These are phyloP conservation scores for Candida oleophila DNA, from an alignment of 805 yeast species.

Conservation along the genomic window DNA sequence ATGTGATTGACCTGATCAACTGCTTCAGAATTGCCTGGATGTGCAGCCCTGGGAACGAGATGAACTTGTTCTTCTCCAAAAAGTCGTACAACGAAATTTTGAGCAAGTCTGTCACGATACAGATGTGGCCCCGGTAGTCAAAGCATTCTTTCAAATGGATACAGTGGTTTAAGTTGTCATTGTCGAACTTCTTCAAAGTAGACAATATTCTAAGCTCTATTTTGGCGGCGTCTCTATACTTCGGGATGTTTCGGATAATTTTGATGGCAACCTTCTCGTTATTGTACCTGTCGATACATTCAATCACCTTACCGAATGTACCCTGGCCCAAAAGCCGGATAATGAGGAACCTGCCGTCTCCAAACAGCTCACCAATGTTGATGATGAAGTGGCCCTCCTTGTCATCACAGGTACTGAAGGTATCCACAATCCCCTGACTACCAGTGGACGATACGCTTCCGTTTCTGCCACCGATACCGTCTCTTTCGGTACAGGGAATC, in stretches of 20 bases:
- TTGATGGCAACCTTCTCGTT: constrained; percentile 80
- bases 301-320: constrained; percentile 86
- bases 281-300: constrained; percentile 68
- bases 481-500: constrained; percentile 28
- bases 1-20: constrained; percentile 79
- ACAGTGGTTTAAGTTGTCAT: constrained; percentile 67
- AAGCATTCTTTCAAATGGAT: constrained; percentile 85
- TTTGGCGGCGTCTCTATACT: constrained; percentile 93
- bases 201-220: constrained; percentile 84
- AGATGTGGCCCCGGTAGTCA: constrained; percentile 90
- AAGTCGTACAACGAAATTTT: constrained; percentile 89
- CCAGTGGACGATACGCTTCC: not conserved
- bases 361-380: constrained; percentile 56
- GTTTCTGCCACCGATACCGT: not conserved
- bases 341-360: constrained; percentile 68
- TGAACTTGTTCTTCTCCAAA: constrained; percentile 75
- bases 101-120: constrained; percentile 85
- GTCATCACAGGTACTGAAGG: constrained; percentile 47
- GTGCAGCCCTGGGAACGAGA: constrained; percentile 93
- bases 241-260: constrained; percentile 86
- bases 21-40: constrained; percentile 88
- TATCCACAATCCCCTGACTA: not conserved
- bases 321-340: constrained; percentile 81
- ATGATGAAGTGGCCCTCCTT: constrained; percentile 75
- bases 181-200: constrained; percentile 71